phyloP scores from a whole-genome alignment of 192 early-diverging fungal genomes.

The Geranomyces michiganensis region DNA sequence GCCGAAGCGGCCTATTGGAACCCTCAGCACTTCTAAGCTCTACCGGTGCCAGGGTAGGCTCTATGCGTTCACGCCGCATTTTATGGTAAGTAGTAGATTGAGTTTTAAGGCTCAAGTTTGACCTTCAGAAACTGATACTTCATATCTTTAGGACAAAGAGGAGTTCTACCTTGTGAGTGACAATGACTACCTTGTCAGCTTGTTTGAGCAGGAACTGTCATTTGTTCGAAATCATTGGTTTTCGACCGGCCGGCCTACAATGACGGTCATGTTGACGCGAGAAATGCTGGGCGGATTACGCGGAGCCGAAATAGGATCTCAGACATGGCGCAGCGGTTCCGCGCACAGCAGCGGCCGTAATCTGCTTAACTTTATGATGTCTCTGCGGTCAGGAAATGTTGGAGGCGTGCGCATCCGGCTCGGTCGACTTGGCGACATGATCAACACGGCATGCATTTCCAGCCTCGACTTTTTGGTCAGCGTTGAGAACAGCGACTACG shows the following conservation, averaged over 20 bases:
- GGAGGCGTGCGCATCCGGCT: conserved; percentile 74
- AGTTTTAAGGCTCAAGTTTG: too few relatives aligned
- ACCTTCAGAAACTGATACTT: too few relatives aligned
- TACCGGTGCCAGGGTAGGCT: conserved; percentile 82
- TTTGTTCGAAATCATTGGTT: conserved; percentile 77
- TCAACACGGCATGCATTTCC: conserved; percentile 77
- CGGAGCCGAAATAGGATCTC: conserved; percentile 23
- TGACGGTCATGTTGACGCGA: conserved; percentile 73
- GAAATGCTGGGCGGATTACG: conserved; percentile 75
- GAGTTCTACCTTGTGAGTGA: conserved; percentile 87
- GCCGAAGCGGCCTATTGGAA: conserved; percentile 77
- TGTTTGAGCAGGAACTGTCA: conserved; percentile 74
- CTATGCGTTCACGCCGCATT: conserved; percentile 84
- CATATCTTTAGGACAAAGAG: conserved; percentile 73
- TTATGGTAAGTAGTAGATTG: conserved; percentile 53
- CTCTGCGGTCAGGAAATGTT: conserved; percentile 65
- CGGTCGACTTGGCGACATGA: conserved; percentile 73
- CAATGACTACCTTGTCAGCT: conserved; percentile 78
- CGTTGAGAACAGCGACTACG: conserved; percentile 34
- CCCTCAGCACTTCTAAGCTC: conserved; percentile 74
- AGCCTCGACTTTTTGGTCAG: conserved; percentile 79
- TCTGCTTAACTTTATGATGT: conserved; percentile 85
- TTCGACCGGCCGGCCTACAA: conserved; percentile 75
- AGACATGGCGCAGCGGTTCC: conserved; percentile 41
- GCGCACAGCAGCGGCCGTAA: conserved; percentile 55